A percentile compares a stretch with the other conserved stretches of the same genome.
Evolutionary conservation across 768 basidiomycete species (phyloP).

Genomic region (Naganishia onofrii): DNA sequence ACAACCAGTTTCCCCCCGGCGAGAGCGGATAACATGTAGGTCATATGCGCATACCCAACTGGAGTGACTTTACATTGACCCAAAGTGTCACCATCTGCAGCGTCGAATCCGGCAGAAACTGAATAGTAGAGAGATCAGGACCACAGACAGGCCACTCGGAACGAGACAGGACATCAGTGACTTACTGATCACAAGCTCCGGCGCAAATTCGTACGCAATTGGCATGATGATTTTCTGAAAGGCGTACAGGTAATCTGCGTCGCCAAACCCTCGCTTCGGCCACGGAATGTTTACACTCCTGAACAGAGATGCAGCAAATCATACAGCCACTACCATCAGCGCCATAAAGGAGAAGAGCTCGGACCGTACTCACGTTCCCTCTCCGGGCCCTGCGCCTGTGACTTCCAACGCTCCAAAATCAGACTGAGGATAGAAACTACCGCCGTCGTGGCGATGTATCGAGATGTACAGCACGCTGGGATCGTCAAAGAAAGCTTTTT

Average conservation of each 20-base stretch:
- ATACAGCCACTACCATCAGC: slow-evolving; percentile 18
- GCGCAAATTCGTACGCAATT: slow-evolving; percentile 91
- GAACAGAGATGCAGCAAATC: not conserved
- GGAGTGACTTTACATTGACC: slow-evolving; percentile 90
- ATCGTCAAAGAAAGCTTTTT: slow-evolving; percentile 91
- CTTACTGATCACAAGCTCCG: slow-evolving; percentile 92
- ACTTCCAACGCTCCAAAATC: slow-evolving; percentile 83
- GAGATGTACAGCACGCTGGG: slow-evolving; percentile 89
- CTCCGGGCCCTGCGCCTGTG: slow-evolving; percentile 76
- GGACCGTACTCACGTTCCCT: slow-evolving; percentile 67
- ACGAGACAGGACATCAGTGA: slow-evolving; percentile 28
- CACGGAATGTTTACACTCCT: slow-evolving; percentile 91
- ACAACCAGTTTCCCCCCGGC: slow-evolving; percentile 86
- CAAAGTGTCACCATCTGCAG: slow-evolving; percentile 85
- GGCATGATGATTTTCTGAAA: slow-evolving; percentile 96
- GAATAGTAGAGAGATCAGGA: not conserved
- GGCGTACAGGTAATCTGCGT: slow-evolving; percentile 93
- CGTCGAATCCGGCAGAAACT: slow-evolving; percentile 99
- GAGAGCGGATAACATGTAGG: slow-evolving; percentile 86
- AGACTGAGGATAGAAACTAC: slow-evolving; percentile 87
- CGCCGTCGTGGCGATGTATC: slow-evolving; percentile 88
- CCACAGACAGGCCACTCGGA: not conserved
- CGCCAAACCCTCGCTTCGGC: slow-evolving; percentile 81
- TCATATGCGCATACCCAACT: slow-evolving; percentile 95
- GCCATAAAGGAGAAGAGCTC: not conserved